Percentiles rank a stretch among this genome's conserved stretches.
Evolutionary conservation across 1,284 basidiomycete genomes (phyloP).

Genomic region (Neolentinus lepideus): DNA sequence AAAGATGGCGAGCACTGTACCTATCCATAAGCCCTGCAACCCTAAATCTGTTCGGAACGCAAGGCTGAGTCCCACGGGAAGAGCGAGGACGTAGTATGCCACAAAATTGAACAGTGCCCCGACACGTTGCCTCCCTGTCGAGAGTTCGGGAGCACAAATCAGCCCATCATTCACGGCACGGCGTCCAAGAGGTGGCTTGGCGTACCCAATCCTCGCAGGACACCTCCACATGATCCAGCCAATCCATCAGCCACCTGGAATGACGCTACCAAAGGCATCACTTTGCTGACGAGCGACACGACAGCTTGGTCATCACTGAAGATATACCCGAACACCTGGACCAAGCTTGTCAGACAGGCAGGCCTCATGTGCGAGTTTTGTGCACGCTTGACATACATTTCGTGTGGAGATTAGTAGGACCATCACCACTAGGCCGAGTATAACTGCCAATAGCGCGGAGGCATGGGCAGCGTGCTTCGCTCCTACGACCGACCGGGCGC

Average conservation of each 20-base stretch:
- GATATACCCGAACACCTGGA: slow-evolving; percentile 55
- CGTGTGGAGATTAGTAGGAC: slow-evolving; percentile 45
- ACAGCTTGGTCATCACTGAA: slow-evolving; percentile 64
- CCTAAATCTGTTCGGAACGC: slow-evolving; percentile 51
- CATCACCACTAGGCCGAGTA: slow-evolving; percentile 56
- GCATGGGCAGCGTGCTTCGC: slow-evolving; percentile 59
- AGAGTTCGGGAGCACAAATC: not conserved
- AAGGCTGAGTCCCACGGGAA: slow-evolving; percentile 63
- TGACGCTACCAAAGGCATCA: slow-evolving; percentile 75
- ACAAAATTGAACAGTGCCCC: slow-evolving; percentile 69
- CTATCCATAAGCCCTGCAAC: slow-evolving; percentile 66
- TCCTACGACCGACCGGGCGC: slow-evolving; percentile 41
- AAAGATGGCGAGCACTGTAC: slow-evolving; percentile 20
- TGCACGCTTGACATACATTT: slow-evolving; percentile 31
- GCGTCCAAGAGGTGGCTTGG: not conserved
- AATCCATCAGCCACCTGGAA: slow-evolving; percentile 75
- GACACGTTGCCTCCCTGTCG: slow-evolving; percentile 60
- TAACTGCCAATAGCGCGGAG: slow-evolving; percentile 54
- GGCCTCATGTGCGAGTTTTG: not conserved
- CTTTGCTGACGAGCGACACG: slow-evolving; percentile 52
- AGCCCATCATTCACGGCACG: not conserved
- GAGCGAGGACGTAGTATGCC: slow-evolving; percentile 71
- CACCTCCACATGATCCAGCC: slow-evolving; percentile 66
- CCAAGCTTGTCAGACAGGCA: not conserved
- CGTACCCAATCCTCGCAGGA: slow-evolving; percentile 59